A percentile compares a stretch with the other conserved stretches of the same genome.
These are phyloP conservation scores for Cymbomonas tetramitiformis DNA, from an alignment of 139 green algal genomes.

Conservation along the genomic window DNA sequence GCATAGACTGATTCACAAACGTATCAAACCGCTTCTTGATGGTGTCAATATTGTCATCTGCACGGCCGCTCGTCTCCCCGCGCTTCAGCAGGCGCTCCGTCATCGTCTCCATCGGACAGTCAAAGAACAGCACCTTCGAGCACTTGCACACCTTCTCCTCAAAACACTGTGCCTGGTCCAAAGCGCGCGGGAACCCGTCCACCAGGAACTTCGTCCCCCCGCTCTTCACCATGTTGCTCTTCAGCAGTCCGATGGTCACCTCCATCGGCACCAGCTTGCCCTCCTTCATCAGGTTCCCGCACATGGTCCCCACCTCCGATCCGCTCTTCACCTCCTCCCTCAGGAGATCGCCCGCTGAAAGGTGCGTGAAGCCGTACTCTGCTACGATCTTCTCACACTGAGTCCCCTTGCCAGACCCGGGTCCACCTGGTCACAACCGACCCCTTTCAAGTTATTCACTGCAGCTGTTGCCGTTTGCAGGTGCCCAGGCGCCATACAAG, in stretches of 20 bases:
- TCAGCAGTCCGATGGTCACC: constrained; percentile 57
- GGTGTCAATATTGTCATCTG: constrained; percentile 53
- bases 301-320: constrained; percentile 32
- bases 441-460: no score
- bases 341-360: constrained; percentile 51
- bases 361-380: constrained; percentile 26
- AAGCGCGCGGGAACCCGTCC: constrained; percentile 29
- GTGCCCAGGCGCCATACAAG: no score
- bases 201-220: constrained; percentile 31
- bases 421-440: no score
- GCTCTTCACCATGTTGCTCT: constrained; percentile 47
- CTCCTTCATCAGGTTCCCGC: constrained; percentile 49
- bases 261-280: constrained; percentile 61
- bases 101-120: constrained; percentile 33
- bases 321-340: constrained; percentile 50
- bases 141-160: constrained; percentile 9
- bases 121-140: constrained; percentile 27
- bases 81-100: constrained; percentile 38
- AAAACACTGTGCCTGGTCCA: constrained; percentile 23
- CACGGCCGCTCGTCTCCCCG: constrained; percentile 43
- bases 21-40: constrained; percentile 46
- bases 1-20: constrained; percentile 16
- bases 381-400: constrained; percentile 34
- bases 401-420: constrained; percentile 18
- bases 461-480: no score